Evolutionary conservation across 2,329 filamentous ascomycete species (phyloP), one percentile per base, ranked within the genome.

Genomic region (Fusarium avenaceum): DNA sequence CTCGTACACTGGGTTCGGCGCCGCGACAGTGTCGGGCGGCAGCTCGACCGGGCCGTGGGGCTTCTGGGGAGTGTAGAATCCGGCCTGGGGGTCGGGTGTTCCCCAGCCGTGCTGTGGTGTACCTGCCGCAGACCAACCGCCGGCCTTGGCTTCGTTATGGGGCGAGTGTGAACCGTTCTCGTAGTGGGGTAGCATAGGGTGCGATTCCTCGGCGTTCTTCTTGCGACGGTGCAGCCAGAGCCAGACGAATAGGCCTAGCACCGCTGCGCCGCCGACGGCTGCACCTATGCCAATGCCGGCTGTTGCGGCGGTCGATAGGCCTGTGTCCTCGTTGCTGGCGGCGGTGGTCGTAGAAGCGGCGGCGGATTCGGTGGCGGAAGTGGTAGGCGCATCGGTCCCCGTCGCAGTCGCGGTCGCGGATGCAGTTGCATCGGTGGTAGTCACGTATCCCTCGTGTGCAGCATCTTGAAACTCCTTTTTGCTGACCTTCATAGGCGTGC

Each of bases 401-500:
- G 30, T 33, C 30, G 14, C 30, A 33, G 30, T 15, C 28, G 28
- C 28, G 10, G 28, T 30, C 8, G 28, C 10, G 28, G 28, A 30
- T 30, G 58, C 11, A 30, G 28, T 10, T 4, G 28, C 28, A 30
- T 30, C 28, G 4, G 49, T 39, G 13, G 46, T 57, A 4, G 60
- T 43, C 14, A 22, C 28, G 4, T 51, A 53, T 1, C 59, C 52
- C 38, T 69, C 49, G 22, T 60, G 26, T 54, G 65, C 74, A 2
- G 75, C 70, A 5, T 64, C 60, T 47, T 84, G 55, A 63, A 84
- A 87, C 20, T 81, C 76, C 24, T 75, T 67, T 69, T 82, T 75
- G 17, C 76, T 76, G 0, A 87, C 71, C 26, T 70, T 72, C 20
- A 87, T 72, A 1, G 81, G 81, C 9, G 83, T 84, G 4, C 77